phyloP scores from a whole-genome alignment of 768 basidiomycete genomes.

The Heimioporus sp. region DNA sequence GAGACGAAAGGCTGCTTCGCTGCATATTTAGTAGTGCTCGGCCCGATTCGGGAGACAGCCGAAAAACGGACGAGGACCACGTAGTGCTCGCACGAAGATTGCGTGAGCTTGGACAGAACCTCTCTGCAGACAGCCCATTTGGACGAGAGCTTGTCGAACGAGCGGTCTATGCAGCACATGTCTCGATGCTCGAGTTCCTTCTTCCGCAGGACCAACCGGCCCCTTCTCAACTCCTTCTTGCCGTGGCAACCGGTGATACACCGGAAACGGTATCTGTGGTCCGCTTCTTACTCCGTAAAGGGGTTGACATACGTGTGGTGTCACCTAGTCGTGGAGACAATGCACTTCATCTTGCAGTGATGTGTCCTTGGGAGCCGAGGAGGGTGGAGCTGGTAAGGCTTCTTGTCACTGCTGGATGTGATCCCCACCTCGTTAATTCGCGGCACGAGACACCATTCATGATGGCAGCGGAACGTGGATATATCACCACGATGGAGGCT shows the following conservation, averaged over 20 bases:
- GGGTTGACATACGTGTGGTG: neutral
- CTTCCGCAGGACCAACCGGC: neutral
- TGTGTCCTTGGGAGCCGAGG: neutral
- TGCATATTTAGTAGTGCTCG: neutral
- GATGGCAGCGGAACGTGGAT: neutral
- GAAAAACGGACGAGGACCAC: neutral
- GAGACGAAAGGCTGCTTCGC: neutral
- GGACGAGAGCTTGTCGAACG: neutral
- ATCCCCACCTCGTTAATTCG: neutral
- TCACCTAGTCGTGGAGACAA: neutral
- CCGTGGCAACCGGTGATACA: neutral
- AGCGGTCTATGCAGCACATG: neutral
- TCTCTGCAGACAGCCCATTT: neutral
- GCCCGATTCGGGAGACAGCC: neutral
- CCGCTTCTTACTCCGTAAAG: slow-evolving; percentile 4
- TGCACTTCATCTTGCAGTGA: neutral
- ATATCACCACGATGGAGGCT: neutral
- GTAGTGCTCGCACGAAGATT: neutral
- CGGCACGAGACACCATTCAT: neutral
- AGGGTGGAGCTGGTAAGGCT: neutral
- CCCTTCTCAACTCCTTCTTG: neutral
- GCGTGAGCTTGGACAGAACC: neutral
- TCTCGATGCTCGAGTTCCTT: neutral
- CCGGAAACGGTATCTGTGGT: neutral
- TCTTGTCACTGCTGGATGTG: slow-evolving; percentile 1